These are phyloP conservation scores for Monilinia vaccinii-corymbosi DNA, from an alignment of 2,329 filamentous ascomycete genomes.

Conservation along the genomic window DNA sequence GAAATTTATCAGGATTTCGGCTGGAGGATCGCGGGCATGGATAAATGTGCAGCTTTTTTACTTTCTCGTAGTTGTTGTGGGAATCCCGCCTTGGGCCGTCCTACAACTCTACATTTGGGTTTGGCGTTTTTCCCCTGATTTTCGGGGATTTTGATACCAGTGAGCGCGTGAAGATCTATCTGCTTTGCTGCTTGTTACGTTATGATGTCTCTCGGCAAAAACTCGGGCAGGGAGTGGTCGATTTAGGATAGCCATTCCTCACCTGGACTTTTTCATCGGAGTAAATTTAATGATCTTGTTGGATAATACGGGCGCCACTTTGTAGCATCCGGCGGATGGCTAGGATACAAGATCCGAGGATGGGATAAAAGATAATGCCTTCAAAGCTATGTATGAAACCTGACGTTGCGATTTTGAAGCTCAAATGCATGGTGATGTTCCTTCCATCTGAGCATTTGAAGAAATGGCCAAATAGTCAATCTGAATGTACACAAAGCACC, in stretches of 20 bases:
- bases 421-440: neutral
- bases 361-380: constrained; percentile 15
- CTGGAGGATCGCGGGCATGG: constrained; percentile 12
- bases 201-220: constrained; percentile 11
- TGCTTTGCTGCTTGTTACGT: constrained; percentile 18
- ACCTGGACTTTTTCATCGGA: neutral
- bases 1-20: constrained; percentile 14
- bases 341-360: constrained; percentile 11
- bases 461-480: neutral
- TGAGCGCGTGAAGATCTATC: constrained; percentile 16
- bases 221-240: neutral
- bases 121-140: constrained; percentile 23
- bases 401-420: neutral
- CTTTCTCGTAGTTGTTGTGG: constrained; percentile 20
- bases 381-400: constrained; percentile 7
- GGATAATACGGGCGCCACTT: constrained; percentile 11
- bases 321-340: constrained; percentile 13
- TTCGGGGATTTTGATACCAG: constrained; percentile 17
- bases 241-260: constrained; percentile 13
- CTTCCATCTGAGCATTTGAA: neutral
- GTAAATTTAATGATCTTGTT: constrained; percentile 4
- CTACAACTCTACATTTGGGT: constrained; percentile 11
- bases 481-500: neutral
- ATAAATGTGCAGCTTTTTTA: constrained; percentile 20
- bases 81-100: neutral